Base-by-base conservation (phyloP, 805 yeast genomes). In the Hanseniaspora mollemarum region DNA sequence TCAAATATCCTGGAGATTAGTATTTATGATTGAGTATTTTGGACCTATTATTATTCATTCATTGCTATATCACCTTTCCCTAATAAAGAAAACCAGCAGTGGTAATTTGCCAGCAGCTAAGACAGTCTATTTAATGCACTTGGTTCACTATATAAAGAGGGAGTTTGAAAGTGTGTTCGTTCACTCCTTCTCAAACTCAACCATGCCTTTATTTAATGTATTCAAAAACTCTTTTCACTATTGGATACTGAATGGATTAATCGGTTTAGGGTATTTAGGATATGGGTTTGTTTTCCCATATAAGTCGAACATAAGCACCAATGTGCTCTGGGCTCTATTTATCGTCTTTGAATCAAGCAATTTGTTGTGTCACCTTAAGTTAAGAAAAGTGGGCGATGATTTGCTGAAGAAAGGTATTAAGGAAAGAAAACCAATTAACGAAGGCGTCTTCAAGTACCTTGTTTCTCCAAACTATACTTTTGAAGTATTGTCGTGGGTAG, bases 401-500 rank as follows among this genome's bases (percentile, higher is more conserved):
- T 65, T 64, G 49, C 59, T 58, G 54, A 61, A 63, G 48, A 46
- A 59, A 49, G 72, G 72, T 19, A 57, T 63, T 6, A 65, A 57
- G 33, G 56, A 58, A 33, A 62, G 72, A 56, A 61, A 67, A 29
- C 62, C 70, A 19, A 64, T 97, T 21, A 72, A 73, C 54, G 96
- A 95, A 18, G 94, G 85, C 58, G 83, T 90, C 9, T 92, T 92
- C 62, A 73, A 77, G 54, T 66, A 72, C 53, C 84, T 88, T 32
- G 80, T 92, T n/a, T 83, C 87, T 65, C 98, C 98, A 57, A 92
- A 92, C 70, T 92, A 92, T 66, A 82, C 87, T 58, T 90, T 87
- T 64, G 98, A 92, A 71, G 69, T 77, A 40, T 67, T 82, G 57
- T 71, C 80, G 1, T 92, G 96, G 95, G 62, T 81, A 1, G 66